These are phyloP conservation scores for Plasmodium adleri DNA, from an alignment of 169 alveolate species.

Conservation along the genomic window DNA sequence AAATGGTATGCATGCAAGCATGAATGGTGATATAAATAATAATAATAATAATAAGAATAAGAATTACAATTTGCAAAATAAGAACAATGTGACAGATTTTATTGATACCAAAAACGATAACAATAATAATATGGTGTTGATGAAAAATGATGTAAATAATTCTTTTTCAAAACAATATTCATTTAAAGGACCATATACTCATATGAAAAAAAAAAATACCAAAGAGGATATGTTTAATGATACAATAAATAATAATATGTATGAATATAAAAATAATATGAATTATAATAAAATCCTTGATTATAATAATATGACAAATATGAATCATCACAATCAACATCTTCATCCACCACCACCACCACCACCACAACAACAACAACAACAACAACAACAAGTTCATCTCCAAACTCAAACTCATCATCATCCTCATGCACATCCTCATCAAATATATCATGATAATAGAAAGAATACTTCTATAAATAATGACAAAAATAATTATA, in stretches of 20 bases:
- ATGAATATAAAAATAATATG: background rate
- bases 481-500: slow-evolving; percentile 15
- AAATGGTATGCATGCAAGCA: too few relatives aligned
- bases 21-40: background rate
- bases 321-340: background rate
- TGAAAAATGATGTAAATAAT: background rate
- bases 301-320: slow-evolving; percentile 3
- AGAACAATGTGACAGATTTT: slow-evolving; percentile 8
- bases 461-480: slow-evolving; percentile 3
- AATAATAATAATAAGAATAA: slow-evolving; percentile 10
- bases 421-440: background rate
- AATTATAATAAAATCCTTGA: slow-evolving; percentile 7
- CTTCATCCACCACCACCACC: too few relatives aligned
- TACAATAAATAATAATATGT: background rate
- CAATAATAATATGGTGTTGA: slow-evolving; percentile 14
- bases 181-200: slow-evolving; percentile 29
- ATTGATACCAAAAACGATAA: slow-evolving; percentile 18
- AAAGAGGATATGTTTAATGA: slow-evolving; percentile 31
- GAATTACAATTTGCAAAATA: background rate
- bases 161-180: slow-evolving; percentile 10
- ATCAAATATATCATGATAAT: slow-evolving; percentile 5
- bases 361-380: background rate
- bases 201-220: slow-evolving; percentile 32
- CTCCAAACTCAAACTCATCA: background rate
- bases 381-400: background rate